Evolutionary conservation across 1,139 yeast species (phyloP), one percentile per base, ranked within the genome.

Genomic region (Sugiyamaella japonica): DNA sequence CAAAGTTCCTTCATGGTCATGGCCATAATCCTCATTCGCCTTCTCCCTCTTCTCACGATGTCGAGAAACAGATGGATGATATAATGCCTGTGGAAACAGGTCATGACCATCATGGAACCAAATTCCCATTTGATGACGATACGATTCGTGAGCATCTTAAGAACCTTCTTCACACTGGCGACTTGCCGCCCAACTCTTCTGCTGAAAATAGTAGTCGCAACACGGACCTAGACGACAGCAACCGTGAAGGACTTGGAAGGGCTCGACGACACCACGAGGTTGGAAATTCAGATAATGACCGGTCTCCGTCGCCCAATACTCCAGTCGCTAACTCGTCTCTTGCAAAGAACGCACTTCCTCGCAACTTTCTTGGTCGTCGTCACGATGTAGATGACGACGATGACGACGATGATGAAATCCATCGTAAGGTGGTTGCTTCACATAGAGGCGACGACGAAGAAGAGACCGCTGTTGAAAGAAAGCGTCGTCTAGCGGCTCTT

Each of bases 401-500:
- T 52, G 53, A 63, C 2, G 65, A 62, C 17, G 58, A 56, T 3
- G 52, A 52, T 8, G 61, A 62, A 20, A 54, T 59, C 48, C 45
- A 36, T 16, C 48, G 29, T 28, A 20, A 25, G 1, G 10, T 13
- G 3, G 20, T 12, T 23, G 43, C 47, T 15, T 28, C 59, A 7
- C 53, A 59, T 12, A 59, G 59, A 13, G 59, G 54, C 8, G 69
- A 61, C 5, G 68, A 63, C 3, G 68, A 60, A 1, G 71, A 64
- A 6, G 69, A 65, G 48, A 67, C 67, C 1, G 70, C 62, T 16
- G 83, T 84, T 25, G 97, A 90, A 67, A 80, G 83, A 59, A 77
- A 77, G 46, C 81, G 97, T 66, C 80, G 97, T 61, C 72, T 89
- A 59, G 91, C 93, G 2, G 97, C 97, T 1, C 77, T 90, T 60